Evolutionary conservation across 331 rosid species (phyloP), one percentile per base, ranked within the genome.

Genomic region (Malus hybrid): DNA sequence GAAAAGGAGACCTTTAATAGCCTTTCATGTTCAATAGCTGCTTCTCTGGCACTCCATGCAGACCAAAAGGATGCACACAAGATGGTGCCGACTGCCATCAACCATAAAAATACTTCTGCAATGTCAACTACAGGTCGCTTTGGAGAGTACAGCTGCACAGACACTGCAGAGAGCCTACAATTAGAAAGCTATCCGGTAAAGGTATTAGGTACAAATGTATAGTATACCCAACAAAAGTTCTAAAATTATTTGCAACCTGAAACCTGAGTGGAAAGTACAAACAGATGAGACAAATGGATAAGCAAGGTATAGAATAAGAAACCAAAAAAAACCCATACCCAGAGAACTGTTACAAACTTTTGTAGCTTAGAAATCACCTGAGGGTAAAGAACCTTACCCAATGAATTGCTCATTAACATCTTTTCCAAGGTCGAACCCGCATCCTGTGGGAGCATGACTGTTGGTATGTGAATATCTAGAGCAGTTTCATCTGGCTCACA

Each of bases 41-140:
- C 89, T 88, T 92, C 93, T 76, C 88, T 82, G 57, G 91, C 84
- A 65, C 89, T 87, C 96, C 96, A 95, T 8, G 99, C 98, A 52
- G 99, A 95, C 99, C 99, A 95, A 82, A 83, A 95, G 67, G 99
- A 95, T 50, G 99, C 96, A 73, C 97, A 89, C 73, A 90, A 81
- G 80, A 95, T 89, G 73, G 98, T 90, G 77, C 96, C 91, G 5
- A 95, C 97, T 13, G 99, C 99, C 97, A 95, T 90, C 83, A 95
- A 54, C 99, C 99, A 95, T 54, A 92, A 88, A 87, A 95, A 95
- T 74, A 95, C 98, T 88, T 95, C 98, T 0, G 99, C 98, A 84
- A 95, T 77, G 81, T 95, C 98, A 7, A 95, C 96, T 50, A 89
- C 79, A 0, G 98, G 97, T 77, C 98, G 88, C 6, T 18, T 79